Conservation (phyloP, 2,329 filamentous ascomycete genomes). For the Phaeomoniella chlamydospora region DNA sequence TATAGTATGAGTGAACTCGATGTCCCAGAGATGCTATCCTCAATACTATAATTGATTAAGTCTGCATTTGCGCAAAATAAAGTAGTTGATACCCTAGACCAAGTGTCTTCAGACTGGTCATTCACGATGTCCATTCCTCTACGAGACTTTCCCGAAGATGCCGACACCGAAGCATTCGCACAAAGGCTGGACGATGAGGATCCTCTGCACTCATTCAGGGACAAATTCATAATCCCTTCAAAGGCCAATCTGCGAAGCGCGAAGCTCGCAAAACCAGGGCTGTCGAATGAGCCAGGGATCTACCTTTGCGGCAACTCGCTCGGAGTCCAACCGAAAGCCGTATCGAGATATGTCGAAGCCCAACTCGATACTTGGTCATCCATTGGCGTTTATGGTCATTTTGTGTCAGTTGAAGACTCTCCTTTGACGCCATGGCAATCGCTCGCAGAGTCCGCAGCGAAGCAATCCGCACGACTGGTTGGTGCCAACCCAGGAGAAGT, state of each 20-base stretch:
- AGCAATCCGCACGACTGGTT: slow-evolving; percentile 56
- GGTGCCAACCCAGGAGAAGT: slow-evolving; percentile 61
- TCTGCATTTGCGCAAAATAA: no score
- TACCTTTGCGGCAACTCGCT: slow-evolving; percentile 89
- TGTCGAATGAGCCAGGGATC: slow-evolving; percentile 30
- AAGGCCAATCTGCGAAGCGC: slow-evolving; percentile 55
- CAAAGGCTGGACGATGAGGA: slow-evolving; percentile 45
- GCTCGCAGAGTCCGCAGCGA: slow-evolving; percentile 59
- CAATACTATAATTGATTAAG: no score
- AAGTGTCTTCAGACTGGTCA: no score
- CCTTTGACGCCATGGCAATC: slow-evolving; percentile 56
- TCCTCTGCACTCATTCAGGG: slow-evolving; percentile 43
- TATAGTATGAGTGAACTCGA: no score
- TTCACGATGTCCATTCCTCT: no score
- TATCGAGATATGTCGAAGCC: slow-evolving; percentile 49
- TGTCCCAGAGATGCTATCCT: no score
- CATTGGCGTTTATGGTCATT: slow-evolving; percentile 76
- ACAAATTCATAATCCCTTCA: slow-evolving; percentile 65
- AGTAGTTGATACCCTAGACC: no score
- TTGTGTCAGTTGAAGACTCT: slow-evolving; percentile 52
- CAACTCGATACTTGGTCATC: slow-evolving; percentile 75
- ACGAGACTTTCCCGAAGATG: no score
- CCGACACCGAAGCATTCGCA: no score
- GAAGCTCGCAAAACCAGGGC: slow-evolving; percentile 29
- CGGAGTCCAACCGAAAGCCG: slow-evolving; percentile 63